Conservation (phyloP, 495 filamentous ascomycete genomes). For the Penicillium roqueforti region DNA sequence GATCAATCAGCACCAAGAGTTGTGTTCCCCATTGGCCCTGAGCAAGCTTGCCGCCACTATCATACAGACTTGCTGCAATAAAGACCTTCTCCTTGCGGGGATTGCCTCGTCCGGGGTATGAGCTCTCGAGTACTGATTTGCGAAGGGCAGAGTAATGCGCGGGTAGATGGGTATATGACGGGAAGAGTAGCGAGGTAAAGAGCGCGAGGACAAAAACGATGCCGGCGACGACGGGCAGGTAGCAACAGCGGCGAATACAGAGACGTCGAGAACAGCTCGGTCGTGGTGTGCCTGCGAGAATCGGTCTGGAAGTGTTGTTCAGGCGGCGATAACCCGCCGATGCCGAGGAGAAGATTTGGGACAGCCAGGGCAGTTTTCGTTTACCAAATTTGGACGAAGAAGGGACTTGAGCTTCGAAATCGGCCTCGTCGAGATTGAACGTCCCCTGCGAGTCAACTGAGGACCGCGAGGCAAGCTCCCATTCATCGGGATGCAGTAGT, state of each 20-base stretch:
- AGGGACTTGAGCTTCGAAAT: constrained; percentile 45
- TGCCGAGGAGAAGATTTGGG: constrained; percentile 26
- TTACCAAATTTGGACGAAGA: constrained; percentile 24
- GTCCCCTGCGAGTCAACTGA: constrained; percentile 44
- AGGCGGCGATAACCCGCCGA: constrained; percentile 35
- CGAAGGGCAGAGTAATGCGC: constrained; percentile 47
- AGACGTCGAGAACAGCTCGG: constrained; percentile 32
- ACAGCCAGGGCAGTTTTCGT: constrained; percentile 25
- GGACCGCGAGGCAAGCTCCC: constrained; percentile 42
- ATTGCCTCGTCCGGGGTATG: constrained; percentile 56
- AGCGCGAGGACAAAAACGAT: constrained; percentile 59
- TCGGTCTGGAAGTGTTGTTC: constrained; percentile 27
- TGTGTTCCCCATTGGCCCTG: constrained; percentile 62
- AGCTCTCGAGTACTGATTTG: constrained; percentile 30
- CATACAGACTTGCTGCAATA: constrained; percentile 71
- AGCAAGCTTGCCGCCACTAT: constrained; percentile 54
- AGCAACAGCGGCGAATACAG: constrained; percentile 61
- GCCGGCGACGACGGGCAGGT: constrained; percentile 57
- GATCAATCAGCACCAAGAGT: constrained; percentile 58
- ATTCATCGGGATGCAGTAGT: constrained; percentile 44
- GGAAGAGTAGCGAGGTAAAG: constrained; percentile 50
- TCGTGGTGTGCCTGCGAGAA: constrained; percentile 23
- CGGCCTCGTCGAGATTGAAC: constrained; percentile 47
- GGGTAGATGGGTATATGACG: constrained; percentile 56
- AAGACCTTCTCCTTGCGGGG: constrained; percentile 63